Conservation (phyloP, 2,329 filamentous ascomycete genomes). For the Fusarium sp. region DNA sequence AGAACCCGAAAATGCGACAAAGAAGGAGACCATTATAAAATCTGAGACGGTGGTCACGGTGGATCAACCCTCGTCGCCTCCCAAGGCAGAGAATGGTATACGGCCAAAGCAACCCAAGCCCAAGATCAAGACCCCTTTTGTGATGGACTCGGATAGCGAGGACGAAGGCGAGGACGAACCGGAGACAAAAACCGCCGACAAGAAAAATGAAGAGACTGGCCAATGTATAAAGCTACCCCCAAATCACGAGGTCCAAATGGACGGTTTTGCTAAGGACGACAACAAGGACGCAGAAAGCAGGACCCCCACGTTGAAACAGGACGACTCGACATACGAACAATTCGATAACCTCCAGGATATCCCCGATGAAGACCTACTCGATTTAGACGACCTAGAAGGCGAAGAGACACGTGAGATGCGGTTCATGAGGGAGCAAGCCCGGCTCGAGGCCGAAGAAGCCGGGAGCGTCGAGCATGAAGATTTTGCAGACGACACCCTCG, state of each 20-base stretch:
- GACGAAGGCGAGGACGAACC: slow-evolving; percentile 45
- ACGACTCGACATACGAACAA: slow-evolving; percentile 48
- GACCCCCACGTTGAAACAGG: slow-evolving; percentile 42
- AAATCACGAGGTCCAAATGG: slow-evolving; percentile 31
- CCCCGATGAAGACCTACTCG: slow-evolving; percentile 67
- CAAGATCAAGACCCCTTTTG: slow-evolving; percentile 64
- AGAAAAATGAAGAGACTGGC: slow-evolving; percentile 12
- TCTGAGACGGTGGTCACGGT: not conserved
- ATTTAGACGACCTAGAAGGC: slow-evolving; percentile 64
- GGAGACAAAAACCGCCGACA: not conserved
- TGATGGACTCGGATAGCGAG: slow-evolving; percentile 76
- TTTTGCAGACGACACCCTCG: slow-evolving; percentile 47
- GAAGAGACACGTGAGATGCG: slow-evolving; percentile 74
- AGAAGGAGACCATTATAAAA: slow-evolving; percentile 11
- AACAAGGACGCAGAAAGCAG: slow-evolving; percentile 29
- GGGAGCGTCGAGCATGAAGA: slow-evolving; percentile 54
- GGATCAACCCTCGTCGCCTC: slow-evolving; percentile 46
- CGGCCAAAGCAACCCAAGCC: slow-evolving; percentile 35
- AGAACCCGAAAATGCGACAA: slow-evolving; percentile 21
- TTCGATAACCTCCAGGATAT: slow-evolving; percentile 52
- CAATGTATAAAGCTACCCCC: slow-evolving; percentile 42
- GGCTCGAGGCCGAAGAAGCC: slow-evolving; percentile 70
- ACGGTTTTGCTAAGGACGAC: slow-evolving; percentile 40
- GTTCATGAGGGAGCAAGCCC: slow-evolving; percentile 82
- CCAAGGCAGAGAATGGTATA: slow-evolving; percentile 46